Conservation (phyloP, 345 rosid species). For the Rhizophora apiculata region DNA sequence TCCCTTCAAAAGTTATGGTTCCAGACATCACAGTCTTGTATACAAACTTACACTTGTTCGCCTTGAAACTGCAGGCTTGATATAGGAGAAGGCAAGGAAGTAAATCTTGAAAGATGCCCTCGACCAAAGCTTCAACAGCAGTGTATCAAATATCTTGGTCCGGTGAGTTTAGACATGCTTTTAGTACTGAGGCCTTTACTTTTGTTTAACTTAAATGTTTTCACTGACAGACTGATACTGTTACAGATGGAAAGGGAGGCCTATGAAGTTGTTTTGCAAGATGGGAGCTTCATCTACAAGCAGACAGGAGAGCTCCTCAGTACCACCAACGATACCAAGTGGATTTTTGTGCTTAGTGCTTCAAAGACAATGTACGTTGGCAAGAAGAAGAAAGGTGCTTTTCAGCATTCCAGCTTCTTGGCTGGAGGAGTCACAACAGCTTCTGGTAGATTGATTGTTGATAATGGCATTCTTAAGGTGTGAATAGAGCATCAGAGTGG, state of each 20-base stretch:
- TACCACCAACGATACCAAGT: constrained; percentile 55
- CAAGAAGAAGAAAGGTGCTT: constrained; percentile 71
- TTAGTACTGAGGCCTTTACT: not conserved
- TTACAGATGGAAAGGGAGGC: constrained; percentile 73
- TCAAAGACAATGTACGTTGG: constrained; percentile 69
- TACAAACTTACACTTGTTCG: constrained; percentile 10
- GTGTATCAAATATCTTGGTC: constrained; percentile 94
- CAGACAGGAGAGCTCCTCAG: constrained; percentile 62
- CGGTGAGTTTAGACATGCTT: constrained; percentile 43
- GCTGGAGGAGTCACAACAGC: constrained; percentile 91
- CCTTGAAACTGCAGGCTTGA: constrained; percentile 65
- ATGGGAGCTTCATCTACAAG: constrained; percentile 64
- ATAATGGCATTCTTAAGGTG: constrained; percentile 66
- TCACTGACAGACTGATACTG: constrained; percentile 12
- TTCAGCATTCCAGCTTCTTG: constrained; percentile 93
- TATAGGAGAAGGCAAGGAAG: constrained; percentile 91
- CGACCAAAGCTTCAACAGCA: constrained; percentile 77
- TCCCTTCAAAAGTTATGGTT: constrained; percentile 3
- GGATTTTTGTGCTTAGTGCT: constrained; percentile 90
- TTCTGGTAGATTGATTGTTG: constrained; percentile 71
- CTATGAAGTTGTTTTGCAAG: constrained; percentile 69
- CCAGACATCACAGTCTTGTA: constrained; percentile 13
- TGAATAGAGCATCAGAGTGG: not conserved
- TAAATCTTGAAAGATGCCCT: constrained; percentile 69
- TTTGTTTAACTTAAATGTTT: not conserved